Evolutionary conservation across 805 yeast genomes (phyloP), one percentile per base, ranked within the genome.

Genomic region (Kodamaea hsintzibuensis): DNA sequence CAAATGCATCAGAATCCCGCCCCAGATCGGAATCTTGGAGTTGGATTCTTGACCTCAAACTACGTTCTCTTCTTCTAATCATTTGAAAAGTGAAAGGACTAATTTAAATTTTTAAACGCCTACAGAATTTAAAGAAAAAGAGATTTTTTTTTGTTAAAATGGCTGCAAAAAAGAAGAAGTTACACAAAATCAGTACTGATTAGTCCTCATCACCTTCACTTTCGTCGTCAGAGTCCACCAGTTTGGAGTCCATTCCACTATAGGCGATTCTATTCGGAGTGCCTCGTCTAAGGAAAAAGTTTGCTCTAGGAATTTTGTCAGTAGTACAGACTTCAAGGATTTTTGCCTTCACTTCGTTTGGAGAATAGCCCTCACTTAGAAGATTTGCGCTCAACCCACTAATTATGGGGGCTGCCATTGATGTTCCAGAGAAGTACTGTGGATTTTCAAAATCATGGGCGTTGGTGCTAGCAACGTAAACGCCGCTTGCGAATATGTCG

Each of bases 401-500:
- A n/a, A 86, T 85, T 5, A 81, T 76, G 0, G 96, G 96, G 2
- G 92, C 72, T 2, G 93, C 84, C 95, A 88, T 88, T 2, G 95
- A 89, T 0, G 95, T 89, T 0, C 96, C 96, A 2, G 91, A 82
- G 61, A 84, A 71, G 2, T 61, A 46, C 37, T 67, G 67, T 7
- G 80, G 57, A 22, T 53, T 48, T 16, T 60, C 49, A 12, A 50
- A 44, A 18, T 66, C 60, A 33, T 63, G 59, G 40, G 72, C 73
- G 9, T 82, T 75, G 12, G 86, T 74, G 52, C 92, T 86, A 25
- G 76, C 72, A 2, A 91, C 86, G 13, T 74, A 72, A 0, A 85
- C 85, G 0, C 98, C 98, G 47, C 93, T 82, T 0, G 97, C 91
- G 70, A 89, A 87, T 0, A 90, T 76, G 63, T 90, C 91, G 7